phyloP scores from a whole-genome alignment of 495 filamentous ascomycete species.

The Penicillium salamii region DNA sequence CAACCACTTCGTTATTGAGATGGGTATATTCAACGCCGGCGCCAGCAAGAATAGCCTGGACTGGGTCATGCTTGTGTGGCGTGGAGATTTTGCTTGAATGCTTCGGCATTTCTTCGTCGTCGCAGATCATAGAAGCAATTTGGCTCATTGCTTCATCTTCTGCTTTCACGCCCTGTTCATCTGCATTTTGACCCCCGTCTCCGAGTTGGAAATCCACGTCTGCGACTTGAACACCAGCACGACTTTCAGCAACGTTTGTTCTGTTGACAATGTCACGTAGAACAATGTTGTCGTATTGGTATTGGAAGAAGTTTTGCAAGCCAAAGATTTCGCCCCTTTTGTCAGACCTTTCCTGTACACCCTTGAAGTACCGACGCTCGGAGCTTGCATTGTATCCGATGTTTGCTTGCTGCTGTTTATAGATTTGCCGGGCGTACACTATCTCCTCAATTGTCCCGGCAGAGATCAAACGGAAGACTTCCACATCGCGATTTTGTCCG shows the following conservation, averaged over 20 bases:
- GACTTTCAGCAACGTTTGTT: constrained; percentile 92
- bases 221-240: constrained; percentile 75
- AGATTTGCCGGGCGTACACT: constrained; percentile 94
- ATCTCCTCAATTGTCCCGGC: constrained; percentile 96
- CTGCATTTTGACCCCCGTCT: constrained; percentile 39
- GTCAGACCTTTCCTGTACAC: constrained; percentile 78
- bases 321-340: constrained; percentile 95
- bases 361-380: constrained; percentile 93
- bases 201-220: constrained; percentile 67
- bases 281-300: constrained; percentile 73
- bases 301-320: constrained; percentile 80
- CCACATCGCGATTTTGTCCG: constrained; percentile 88
- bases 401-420: constrained; percentile 98
- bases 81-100: constrained; percentile 11
- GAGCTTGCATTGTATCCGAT: constrained; percentile 92
- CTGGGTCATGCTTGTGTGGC: constrained; percentile 61
- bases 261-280: constrained; percentile 94
- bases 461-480: constrained; percentile 92
- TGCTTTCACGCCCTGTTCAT: constrained; percentile 11
- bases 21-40: constrained; percentile 93
- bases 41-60: constrained; percentile 83
- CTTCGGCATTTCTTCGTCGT: constrained; percentile 41
- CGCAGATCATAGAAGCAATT: constrained; percentile 67
- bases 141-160: constrained; percentile 68
- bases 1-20: constrained; percentile 93